phyloP scores from a whole-genome alignment of 352 stramenopile genomes.

The Hyaloperonospora arabidopsidis region DNA sequence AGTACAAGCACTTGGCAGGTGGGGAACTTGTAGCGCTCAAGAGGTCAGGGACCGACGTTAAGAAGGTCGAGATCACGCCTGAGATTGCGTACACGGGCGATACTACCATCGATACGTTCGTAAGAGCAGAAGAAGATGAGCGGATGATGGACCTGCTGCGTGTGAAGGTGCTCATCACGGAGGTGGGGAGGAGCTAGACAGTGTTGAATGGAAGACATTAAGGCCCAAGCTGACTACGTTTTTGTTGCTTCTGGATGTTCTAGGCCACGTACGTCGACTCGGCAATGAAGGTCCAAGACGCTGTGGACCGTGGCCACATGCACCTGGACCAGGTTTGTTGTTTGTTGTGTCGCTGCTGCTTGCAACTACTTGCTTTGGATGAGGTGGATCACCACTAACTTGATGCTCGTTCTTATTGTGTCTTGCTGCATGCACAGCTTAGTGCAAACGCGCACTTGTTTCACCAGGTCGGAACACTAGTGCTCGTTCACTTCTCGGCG shows the following conservation, averaged over 20 bases:
- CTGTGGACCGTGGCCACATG: conserved; percentile 52
- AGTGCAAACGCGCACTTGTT: conserved; percentile 37
- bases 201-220: conserved; percentile 7
- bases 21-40: conserved; percentile 44
- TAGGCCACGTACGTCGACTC: conserved; percentile 64
- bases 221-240: conserved; percentile 6
- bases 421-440: too few relatives aligned
- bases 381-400: conserved; percentile 9
- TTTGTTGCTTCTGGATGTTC: conserved; percentile 4
- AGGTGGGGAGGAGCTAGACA: conserved; percentile 33
- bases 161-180: conserved; percentile 68
- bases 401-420: conserved; percentile 1
- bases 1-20: conserved; percentile 34
- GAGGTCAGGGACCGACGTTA: conserved; percentile 42
- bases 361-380: too few relatives aligned
- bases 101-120: conserved; percentile 62
- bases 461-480: conserved; percentile 38
- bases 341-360: too few relatives aligned
- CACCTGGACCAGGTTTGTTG: conserved; percentile 58
- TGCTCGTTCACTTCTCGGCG: conserved; percentile 74
- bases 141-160: conserved; percentile 41
- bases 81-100: conserved; percentile 82
- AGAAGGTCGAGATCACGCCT: conserved; percentile 23
- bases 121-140: conserved; percentile 5
- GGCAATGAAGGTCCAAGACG: conserved; percentile 38